These are phyloP conservation scores for Penstemon davidsonii DNA, from an alignment of 257 asterid genomes.

Conservation along the genomic window DNA sequence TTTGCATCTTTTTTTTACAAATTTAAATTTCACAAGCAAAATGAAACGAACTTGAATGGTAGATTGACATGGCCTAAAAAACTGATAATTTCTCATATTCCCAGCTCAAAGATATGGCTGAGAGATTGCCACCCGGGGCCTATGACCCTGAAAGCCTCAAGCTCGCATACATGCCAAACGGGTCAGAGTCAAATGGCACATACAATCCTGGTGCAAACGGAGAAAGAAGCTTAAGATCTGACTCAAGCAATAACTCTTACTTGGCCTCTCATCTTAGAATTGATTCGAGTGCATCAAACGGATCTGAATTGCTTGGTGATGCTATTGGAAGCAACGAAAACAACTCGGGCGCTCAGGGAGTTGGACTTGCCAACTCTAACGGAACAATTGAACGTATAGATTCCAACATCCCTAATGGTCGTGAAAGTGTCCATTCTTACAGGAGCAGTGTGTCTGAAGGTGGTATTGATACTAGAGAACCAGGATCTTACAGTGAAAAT, in stretches of 20 bases:
- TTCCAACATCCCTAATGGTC: constrained; percentile 51
- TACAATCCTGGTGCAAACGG: constrained; percentile 46
- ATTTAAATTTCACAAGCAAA: no score
- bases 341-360: constrained; percentile 38
- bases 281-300: constrained; percentile 41
- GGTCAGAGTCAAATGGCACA: constrained; percentile 56
- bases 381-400: constrained; percentile 43
- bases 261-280: constrained; percentile 42
- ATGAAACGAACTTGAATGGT: no score
- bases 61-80: no score
- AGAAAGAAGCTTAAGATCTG: constrained; percentile 53
- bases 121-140: constrained; percentile 82
- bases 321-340: constrained; percentile 35
- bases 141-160: constrained; percentile 68
- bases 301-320: constrained; percentile 38
- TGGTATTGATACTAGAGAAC: constrained; percentile 38
- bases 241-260: constrained; percentile 37
- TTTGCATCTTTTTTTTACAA: no score
- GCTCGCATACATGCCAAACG: constrained; percentile 64
- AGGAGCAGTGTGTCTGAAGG: constrained; percentile 49
- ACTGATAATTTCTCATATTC: constrained; percentile 22
- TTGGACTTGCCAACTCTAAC: constrained; percentile 34
- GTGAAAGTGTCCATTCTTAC: constrained; percentile 42
- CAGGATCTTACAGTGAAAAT: constrained; percentile 38
- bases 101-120: constrained; percentile 96